Conservation (phyloP, 345 rosid genomes). For the Aquilaria malaccensis region DNA sequence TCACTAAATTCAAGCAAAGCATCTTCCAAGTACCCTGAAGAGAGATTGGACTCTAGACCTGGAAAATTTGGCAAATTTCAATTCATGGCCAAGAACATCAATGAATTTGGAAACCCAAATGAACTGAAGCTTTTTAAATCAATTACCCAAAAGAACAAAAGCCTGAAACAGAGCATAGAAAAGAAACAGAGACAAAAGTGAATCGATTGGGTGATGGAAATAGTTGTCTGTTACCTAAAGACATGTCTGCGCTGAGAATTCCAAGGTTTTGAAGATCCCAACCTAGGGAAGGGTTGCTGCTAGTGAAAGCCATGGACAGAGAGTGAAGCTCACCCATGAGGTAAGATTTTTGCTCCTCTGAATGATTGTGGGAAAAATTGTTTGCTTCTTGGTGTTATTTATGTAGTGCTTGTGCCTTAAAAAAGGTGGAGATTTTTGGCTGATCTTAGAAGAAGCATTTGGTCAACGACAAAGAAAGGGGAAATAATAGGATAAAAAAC, state of each 20-base stretch:
- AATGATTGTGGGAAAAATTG: slow-evolving; percentile 3
- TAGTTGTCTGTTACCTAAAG: slow-evolving; percentile 31
- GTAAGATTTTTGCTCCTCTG: slow-evolving; percentile 2
- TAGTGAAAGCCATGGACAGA: slow-evolving; percentile 19
- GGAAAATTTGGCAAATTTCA: slow-evolving; percentile 33
- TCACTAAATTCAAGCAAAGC: slow-evolving; percentile 64
- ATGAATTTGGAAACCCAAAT: not conserved
- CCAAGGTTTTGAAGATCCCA: slow-evolving; percentile 86
- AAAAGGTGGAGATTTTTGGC: slow-evolving; percentile 11
- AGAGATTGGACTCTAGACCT: slow-evolving; percentile 40
- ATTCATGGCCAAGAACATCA: slow-evolving; percentile 33
- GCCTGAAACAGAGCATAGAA: slow-evolving; percentile 21
- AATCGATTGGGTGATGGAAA: not conserved
- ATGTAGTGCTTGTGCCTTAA: slow-evolving; percentile 23
- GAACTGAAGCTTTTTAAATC: not conserved
- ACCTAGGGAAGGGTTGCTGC: slow-evolving; percentile 34
- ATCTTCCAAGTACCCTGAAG: slow-evolving; percentile 88
- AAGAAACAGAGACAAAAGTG: slow-evolving; percentile 7
- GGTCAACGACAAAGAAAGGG: slow-evolving; percentile 49
- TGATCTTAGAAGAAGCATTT: slow-evolving; percentile 37
- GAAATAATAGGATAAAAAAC: slow-evolving; percentile 2
- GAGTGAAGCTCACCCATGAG: slow-evolving; percentile 41
- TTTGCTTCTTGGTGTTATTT: slow-evolving; percentile 20
- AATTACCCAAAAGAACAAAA: not conserved
- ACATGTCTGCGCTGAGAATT: slow-evolving; percentile 75